Evolutionary conservation across 106 monocot genomes (phyloP).

Genomic region (Allium fistulosum): DNA sequence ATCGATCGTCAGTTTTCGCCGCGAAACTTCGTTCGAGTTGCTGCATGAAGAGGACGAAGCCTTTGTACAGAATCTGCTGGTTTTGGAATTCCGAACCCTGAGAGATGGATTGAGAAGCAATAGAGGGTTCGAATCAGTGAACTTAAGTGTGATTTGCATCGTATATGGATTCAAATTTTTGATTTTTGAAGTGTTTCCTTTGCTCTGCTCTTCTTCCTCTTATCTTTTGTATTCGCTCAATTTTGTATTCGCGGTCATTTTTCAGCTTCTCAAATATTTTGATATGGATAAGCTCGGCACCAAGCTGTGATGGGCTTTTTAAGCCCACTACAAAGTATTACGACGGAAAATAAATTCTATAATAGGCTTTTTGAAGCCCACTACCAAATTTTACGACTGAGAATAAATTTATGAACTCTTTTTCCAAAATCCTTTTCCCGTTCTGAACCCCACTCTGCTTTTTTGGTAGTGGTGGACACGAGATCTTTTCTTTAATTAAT

Average conservation of each 20-base stretch:
- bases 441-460: too few species aligned
- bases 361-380: too few species aligned
- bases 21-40: background rate
- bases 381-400: too few species aligned
- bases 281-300: background rate
- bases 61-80: background rate
- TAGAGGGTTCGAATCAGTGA: slow-evolving; percentile 15
- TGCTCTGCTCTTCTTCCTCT: background rate
- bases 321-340: too few species aligned
- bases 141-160: background rate
- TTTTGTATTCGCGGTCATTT: background rate
- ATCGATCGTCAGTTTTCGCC: slow-evolving; percentile 35
- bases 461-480: too few species aligned
- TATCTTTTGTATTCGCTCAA: background rate
- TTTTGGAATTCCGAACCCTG: background rate
- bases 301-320: too few species aligned
- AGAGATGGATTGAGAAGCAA: slow-evolving; percentile 12
- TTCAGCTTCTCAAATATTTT: background rate
- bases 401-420: too few species aligned
- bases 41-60: slow-evolving; percentile 13
- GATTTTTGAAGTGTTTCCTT: background rate
- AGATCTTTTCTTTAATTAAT: too few species aligned
- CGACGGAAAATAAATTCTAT: too few species aligned
- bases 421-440: too few species aligned
- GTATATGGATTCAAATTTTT: background rate